Conservation (phyloP, 345 rosid genomes). For the Citrus medica region DNA sequence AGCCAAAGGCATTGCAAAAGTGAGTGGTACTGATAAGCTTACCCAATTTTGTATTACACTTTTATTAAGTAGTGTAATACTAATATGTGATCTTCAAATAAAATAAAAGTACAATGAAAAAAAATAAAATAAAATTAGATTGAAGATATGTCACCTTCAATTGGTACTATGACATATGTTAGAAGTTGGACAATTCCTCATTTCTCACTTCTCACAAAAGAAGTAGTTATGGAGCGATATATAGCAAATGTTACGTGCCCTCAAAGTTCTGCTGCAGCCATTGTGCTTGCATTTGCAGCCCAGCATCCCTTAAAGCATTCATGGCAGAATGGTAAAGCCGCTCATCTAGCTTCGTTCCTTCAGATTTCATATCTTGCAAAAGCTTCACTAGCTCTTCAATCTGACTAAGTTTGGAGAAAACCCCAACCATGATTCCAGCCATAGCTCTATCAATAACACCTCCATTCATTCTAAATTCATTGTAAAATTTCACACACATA, state of each 20-base stretch:
- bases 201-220: neutral
- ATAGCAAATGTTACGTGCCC: conserved; percentile 5
- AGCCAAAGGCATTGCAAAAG: too few species aligned
- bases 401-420: conserved; percentile 67
- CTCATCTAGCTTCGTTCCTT: conserved; percentile 54
- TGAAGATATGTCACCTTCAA: neutral
- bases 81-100: too few species aligned
- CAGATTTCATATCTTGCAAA: conserved; percentile 59
- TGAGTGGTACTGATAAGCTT: too few species aligned
- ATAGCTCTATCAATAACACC: conserved; percentile 64
- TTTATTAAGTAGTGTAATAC: too few species aligned
- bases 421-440: conserved; percentile 85
- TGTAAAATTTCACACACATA: conserved; percentile 49
- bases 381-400: conserved; percentile 70
- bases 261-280: conserved; percentile 69
- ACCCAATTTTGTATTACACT: too few species aligned
- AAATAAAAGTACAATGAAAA: too few species aligned
- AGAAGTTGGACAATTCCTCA: neutral
- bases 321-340: conserved; percentile 65
- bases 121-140: neutral
- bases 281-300: conserved; percentile 49
- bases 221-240: neutral
- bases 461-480: conserved; percentile 54
- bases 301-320: conserved; percentile 79
- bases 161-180: neutral